Conservation (phyloP, 2,329 filamentous ascomycete genomes). For the Pyrenochaeta sp. region DNA sequence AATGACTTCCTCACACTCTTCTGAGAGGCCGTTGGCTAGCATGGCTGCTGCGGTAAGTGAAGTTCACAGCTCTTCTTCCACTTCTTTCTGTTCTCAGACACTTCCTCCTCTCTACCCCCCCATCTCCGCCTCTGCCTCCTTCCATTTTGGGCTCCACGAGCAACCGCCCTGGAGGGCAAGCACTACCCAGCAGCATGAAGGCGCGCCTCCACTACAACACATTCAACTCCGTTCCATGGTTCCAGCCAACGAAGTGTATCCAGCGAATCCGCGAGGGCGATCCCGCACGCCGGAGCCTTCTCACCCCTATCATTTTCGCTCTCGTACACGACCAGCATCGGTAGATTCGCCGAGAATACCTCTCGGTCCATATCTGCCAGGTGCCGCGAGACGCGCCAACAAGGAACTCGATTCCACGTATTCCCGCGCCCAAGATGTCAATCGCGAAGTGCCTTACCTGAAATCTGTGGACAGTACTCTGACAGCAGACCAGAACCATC, state of each 20-base stretch:
- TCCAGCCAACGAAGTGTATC: neutral
- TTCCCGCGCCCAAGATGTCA: neutral
- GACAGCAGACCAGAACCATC: slow-evolving; percentile 35
- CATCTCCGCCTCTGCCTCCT: slow-evolving; percentile 1
- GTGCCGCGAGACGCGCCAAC: neutral
- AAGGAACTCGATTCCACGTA: neutral
- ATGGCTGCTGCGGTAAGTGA: slow-evolving; percentile 43
- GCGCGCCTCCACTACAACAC: neutral
- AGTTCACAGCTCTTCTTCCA: slow-evolving; percentile 8
- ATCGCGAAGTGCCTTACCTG: neutral
- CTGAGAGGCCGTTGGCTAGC: slow-evolving; percentile 32
- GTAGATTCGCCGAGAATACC: neutral
- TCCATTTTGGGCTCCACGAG: neutral
- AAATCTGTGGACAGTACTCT: slow-evolving; percentile 10
- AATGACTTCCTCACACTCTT: slow-evolving; percentile 37
- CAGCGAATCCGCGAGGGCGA: neutral
- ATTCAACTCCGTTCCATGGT: neutral
- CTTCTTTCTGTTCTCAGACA: neutral
- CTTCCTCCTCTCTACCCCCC: slow-evolving; percentile 6
- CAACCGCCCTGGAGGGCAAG: neutral
- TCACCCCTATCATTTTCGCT: neutral
- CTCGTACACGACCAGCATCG: slow-evolving; percentile 1
- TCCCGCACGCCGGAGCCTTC: neutral
- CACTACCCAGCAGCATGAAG: neutral
- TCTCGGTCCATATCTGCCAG: neutral